Evolutionary conservation across 345 rosid genomes (phyloP).

Genomic region (Toxicodendron radicans): DNA sequence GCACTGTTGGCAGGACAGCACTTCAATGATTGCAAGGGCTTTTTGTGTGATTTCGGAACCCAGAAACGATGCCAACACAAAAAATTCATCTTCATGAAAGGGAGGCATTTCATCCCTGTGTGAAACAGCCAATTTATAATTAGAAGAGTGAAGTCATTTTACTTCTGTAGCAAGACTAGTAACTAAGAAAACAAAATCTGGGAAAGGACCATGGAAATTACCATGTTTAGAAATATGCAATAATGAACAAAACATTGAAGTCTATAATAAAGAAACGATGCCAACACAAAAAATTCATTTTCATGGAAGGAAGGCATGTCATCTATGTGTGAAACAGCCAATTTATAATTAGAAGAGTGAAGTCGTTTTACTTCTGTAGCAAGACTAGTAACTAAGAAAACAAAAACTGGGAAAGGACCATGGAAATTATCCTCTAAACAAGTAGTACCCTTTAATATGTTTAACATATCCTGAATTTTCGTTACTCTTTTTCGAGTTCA

Average conservation of each 20-base stretch:
- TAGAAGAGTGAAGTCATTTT: background rate
- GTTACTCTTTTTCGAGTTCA: background rate
- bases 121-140: slow-evolving; percentile 4
- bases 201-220: background rate
- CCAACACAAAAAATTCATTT: slow-evolving; percentile 28
- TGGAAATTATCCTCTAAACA: background rate
- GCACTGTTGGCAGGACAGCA: slow-evolving; percentile 23
- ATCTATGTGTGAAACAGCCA: slow-evolving; percentile 22
- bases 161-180: background rate
- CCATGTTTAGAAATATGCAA: background rate
- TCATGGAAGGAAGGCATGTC: slow-evolving; percentile 25
- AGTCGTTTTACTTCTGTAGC: background rate
- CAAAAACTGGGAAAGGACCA: background rate
- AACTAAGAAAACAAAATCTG: background rate
- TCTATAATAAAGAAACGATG: slow-evolving; percentile 11
- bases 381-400: background rate
- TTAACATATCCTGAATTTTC: background rate
- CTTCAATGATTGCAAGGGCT: slow-evolving; percentile 34
- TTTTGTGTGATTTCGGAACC: slow-evolving; percentile 27
- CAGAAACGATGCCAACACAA: slow-evolving; percentile 27
- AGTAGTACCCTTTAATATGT: background rate
- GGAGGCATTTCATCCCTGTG: slow-evolving; percentile 30
- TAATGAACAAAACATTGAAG: background rate
- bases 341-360: slow-evolving; percentile 4
- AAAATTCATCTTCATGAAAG: slow-evolving; percentile 30